Base-by-base conservation (phyloP, 441 rosid genomes). In the Lepidium campestre region DNA sequence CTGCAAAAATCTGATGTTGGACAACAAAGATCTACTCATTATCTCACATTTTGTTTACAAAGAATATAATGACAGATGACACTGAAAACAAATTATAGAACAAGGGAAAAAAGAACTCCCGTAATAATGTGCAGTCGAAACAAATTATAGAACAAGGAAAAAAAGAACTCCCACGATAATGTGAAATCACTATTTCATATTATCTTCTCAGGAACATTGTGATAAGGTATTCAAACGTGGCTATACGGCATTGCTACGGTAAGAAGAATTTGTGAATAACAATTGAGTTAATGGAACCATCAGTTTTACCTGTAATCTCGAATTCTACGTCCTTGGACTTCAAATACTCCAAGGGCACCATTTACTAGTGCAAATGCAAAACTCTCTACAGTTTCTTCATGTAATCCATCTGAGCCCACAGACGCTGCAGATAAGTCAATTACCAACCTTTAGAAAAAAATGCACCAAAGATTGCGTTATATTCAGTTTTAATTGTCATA, bases 261-360 rank as follows among this genome's bases (percentile, higher is more conserved):
- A 35, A 44, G 55, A 65, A 59, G 29, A 60, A 45, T 39, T 10
- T 53, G 22, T 5, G 48, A 37, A 35, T 29, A 67, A 54, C 56
- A 61, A 32, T 39, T 53, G 58, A 61, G 69, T 6, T 31, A 47
- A 47, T 22, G 46, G 65, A 67, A 67, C 45, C n/a, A 60, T 46
- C 23, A 4, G 42, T 40, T 12, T 55, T 81, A 87, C 99, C 97
- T 91, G 77, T 86, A 94, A 72, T 94, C 99, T 62, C 96, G 93
- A 71, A 94, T 91, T 79, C 97, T 83, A 71, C 96, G 83, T 53
- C 99, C 99, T 60, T 89, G 91, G 76, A 94, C 94, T 85, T 94
- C 99, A 78, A 94, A 94, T 69, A 94, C 99, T 72, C 99, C 99
- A 72, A 94, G 96, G 44, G 99, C 96, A 59, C 99, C 99, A 79